phyloP scores from a whole-genome alignment of 306 rosid genomes.

The Vachellia pachyceras region DNA sequence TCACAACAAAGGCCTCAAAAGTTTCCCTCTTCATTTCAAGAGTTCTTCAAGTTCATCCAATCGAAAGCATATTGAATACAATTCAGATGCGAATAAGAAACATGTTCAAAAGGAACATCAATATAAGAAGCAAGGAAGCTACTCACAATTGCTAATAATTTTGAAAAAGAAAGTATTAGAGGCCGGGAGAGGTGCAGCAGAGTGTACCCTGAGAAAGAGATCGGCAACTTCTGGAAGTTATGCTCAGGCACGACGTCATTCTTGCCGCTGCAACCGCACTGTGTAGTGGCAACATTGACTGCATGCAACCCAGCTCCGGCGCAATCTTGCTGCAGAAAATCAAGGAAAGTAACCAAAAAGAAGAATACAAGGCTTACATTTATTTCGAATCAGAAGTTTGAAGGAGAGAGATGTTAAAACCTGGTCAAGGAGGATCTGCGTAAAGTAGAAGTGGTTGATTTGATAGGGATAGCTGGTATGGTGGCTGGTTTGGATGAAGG shows the following conservation, averaged over 20 bases:
- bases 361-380: background rate
- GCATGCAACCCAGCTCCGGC: slow-evolving; percentile 62
- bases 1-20: background rate
- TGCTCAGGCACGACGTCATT: slow-evolving; percentile 68
- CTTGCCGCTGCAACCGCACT: slow-evolving; percentile 64
- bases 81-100: slow-evolving; percentile 3
- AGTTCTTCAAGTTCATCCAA: background rate
- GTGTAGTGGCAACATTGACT: slow-evolving; percentile 70
- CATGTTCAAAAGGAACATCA: background rate
- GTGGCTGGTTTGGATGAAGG: slow-evolving; percentile 42
- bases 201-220: slow-evolving; percentile 81
- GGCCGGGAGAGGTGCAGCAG: slow-evolving; percentile 72
- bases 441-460: slow-evolving; percentile 40
- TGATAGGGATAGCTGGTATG: slow-evolving; percentile 25
- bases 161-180: slow-evolving; percentile 46
- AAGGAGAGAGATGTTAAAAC: slow-evolving; percentile 14
- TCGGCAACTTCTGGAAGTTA: slow-evolving; percentile 59
- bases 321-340: slow-evolving; percentile 38
- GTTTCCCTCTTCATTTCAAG: background rate
- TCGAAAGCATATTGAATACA: slow-evolving; percentile 12
- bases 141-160: slow-evolving; percentile 51
- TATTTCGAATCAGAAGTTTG: background rate
- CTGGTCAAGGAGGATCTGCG: slow-evolving; percentile 54
- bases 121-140: slow-evolving; percentile 34
- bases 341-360: background rate